phyloP scores from a whole-genome alignment of 1,284 basidiomycete genomes.

The Albatrellus sp. region DNA sequence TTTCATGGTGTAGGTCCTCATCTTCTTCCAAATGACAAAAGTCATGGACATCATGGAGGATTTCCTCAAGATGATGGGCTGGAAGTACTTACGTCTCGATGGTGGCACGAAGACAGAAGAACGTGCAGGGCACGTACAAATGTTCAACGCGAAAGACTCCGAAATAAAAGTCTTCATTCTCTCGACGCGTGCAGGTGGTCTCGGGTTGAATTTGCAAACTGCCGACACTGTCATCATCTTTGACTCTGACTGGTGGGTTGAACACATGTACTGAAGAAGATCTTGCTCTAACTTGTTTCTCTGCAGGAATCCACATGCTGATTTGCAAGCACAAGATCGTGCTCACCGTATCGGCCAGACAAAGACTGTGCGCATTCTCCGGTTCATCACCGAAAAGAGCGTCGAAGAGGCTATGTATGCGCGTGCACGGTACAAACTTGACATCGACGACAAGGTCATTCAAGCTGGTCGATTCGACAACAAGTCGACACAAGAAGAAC shows the following conservation, averaged over 20 bases:
- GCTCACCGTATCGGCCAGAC: slow-evolving; percentile 99
- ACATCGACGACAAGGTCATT: slow-evolving; percentile 99
- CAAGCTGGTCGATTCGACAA: slow-evolving; percentile 99
- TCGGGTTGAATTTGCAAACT: slow-evolving; percentile 95
- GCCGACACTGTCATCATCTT: slow-evolving; percentile 99
- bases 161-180: slow-evolving; percentile 92
- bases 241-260: slow-evolving; percentile 70
- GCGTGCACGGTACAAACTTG: slow-evolving; percentile 91
- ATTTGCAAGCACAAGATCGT: slow-evolving; percentile 98
- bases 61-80: slow-evolving; percentile 84
- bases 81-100: slow-evolving; percentile 90
- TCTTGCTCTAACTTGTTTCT: slow-evolving; percentile 20
- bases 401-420: slow-evolving; percentile 97
- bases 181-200: slow-evolving; percentile 93
- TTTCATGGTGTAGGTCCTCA: slow-evolving; percentile 57
- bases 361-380: slow-evolving; percentile 91
- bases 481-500: slow-evolving; percentile 95
- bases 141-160: slow-evolving; percentile 88
- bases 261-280: background rate
- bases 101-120: slow-evolving; percentile 98
- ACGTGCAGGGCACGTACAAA: slow-evolving; percentile 79
- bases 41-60: slow-evolving; percentile 99
- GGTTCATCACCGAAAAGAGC: slow-evolving; percentile 96
- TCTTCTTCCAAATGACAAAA: slow-evolving; percentile 99
- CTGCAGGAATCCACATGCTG: slow-evolving; percentile 85